Conservation (phyloP, 2,329 filamentous ascomycete species). For the Phyllosticta paracitricarpa region DNA sequence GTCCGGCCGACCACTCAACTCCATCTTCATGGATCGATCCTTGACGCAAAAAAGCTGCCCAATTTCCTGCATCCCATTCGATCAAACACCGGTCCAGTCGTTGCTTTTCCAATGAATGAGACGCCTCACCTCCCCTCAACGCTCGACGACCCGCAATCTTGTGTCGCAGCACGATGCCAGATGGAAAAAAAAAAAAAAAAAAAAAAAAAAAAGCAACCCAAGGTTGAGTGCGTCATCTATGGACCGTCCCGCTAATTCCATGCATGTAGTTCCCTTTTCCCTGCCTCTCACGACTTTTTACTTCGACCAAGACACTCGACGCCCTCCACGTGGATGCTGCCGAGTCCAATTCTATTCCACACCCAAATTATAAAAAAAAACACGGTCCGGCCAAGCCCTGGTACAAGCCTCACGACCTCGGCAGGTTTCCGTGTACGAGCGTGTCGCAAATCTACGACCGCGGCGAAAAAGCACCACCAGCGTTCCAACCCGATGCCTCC, state of each 20-base stretch:
- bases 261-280: background rate
- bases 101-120: background rate
- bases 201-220: no score
- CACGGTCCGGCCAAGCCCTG: background rate
- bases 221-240: background rate
- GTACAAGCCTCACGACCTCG: background rate
- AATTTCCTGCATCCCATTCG: background rate
- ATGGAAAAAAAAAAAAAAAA: no score
- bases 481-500: background rate
- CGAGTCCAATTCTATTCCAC: background rate
- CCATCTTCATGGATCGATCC: background rate
- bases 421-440: background rate
- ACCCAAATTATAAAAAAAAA: background rate
- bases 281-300: background rate
- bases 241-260: background rate
- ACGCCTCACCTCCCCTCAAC: background rate
- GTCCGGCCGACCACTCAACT: background rate
- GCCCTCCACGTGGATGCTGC: background rate
- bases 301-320: background rate
- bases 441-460: background rate
- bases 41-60: background rate
- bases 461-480: background rate
- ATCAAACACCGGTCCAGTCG: no score
- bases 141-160: background rate
- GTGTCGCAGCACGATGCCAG: background rate